These are phyloP conservation scores for Herpetomonas tarakana DNA, from an alignment of 208 protist species.

Conservation along the genomic window DNA sequence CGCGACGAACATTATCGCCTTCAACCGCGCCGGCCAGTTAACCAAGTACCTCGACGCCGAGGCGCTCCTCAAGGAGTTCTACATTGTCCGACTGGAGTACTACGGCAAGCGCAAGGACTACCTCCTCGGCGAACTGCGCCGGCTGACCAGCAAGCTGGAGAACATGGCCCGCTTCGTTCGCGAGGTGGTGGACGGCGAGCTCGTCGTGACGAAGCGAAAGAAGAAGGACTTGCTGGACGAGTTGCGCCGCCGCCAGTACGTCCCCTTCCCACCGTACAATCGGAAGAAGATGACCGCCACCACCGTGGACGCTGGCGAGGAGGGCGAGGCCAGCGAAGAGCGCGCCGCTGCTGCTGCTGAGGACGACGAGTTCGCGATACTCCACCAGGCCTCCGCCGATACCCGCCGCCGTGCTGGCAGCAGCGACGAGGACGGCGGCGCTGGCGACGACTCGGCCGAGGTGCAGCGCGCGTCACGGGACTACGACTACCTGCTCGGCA, in stretches of 20 bases:
- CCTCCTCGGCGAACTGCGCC: slow-evolving; percentile 84
- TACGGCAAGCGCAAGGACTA: slow-evolving; percentile 97
- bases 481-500: slow-evolving; percentile 99
- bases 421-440: slow-evolving; percentile 5
- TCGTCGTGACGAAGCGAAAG: slow-evolving; percentile 92
- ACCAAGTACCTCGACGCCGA: slow-evolving; percentile 92
- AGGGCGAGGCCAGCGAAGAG: slow-evolving; percentile 15
- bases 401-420: slow-evolving; percentile 19
- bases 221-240: slow-evolving; percentile 94
- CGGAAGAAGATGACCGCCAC: slow-evolving; percentile 82
- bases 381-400: slow-evolving; percentile 21
- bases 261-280: slow-evolving; percentile 75
- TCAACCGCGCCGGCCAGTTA: slow-evolving; percentile 95
- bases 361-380: not conserved
- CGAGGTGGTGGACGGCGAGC: slow-evolving; percentile 93
- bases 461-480: slow-evolving; percentile 61
- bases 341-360: not conserved
- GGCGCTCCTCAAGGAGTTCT: slow-evolving; percentile 98
- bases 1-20: slow-evolving; percentile 98
- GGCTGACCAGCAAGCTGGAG: slow-evolving; percentile 88
- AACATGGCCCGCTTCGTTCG: slow-evolving; percentile 99
- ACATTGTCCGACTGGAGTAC: slow-evolving; percentile 92
- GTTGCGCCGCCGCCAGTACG: slow-evolving; percentile 87
- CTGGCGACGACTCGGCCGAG: slow-evolving; percentile 46
- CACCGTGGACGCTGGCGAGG: slow-evolving; percentile 58